Evolutionary conservation across 345 rosid genomes (phyloP).

Genomic region (Corchorus olitorius): DNA sequence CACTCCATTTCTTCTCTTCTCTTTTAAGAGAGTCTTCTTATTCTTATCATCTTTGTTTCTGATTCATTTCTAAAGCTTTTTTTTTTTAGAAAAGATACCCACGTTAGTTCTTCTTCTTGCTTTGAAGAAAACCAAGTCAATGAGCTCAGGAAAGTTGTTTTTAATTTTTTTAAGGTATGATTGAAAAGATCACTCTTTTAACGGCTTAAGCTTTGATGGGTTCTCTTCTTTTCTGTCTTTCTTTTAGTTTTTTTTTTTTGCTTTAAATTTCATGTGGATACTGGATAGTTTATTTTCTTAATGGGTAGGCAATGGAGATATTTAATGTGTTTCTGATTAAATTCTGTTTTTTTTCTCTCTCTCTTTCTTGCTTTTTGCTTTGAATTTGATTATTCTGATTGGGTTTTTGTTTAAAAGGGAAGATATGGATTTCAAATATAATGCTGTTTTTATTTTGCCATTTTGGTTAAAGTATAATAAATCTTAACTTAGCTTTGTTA

Average conservation of each 20-base stretch:
- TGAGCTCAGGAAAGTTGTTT: slow-evolving; percentile 16
- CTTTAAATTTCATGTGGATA: neutral
- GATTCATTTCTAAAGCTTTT: slow-evolving; percentile 16
- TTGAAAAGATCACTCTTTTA: slow-evolving; percentile 22
- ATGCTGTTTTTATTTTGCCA: neutral
- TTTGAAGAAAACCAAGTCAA: slow-evolving; percentile 28
- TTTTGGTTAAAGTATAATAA: neutral
- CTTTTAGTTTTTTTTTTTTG: too few species aligned
- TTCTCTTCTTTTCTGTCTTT: slow-evolving; percentile 1
- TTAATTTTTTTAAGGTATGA: slow-evolving; percentile 28
- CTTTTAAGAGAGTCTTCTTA: too few species aligned
- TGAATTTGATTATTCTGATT: neutral
- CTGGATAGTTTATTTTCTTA: neutral
- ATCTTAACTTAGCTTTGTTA: neutral
- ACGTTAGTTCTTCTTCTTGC: neutral
- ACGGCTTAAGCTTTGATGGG: slow-evolving; percentile 11
- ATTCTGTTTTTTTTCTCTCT: too few species aligned
- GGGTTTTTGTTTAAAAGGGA: neutral
- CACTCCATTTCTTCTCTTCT: slow-evolving; percentile 30
- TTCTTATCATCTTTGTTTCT: slow-evolving; percentile 7
- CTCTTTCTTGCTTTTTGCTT: too few species aligned
- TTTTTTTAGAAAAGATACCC: slow-evolving; percentile 1
- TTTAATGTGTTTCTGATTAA: neutral
- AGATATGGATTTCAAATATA: neutral
- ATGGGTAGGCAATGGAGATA: neutral